Evolutionary conservation across 2,329 filamentous ascomycete species (phyloP).

Genomic region (Pyricularia pennisetigena): DNA sequence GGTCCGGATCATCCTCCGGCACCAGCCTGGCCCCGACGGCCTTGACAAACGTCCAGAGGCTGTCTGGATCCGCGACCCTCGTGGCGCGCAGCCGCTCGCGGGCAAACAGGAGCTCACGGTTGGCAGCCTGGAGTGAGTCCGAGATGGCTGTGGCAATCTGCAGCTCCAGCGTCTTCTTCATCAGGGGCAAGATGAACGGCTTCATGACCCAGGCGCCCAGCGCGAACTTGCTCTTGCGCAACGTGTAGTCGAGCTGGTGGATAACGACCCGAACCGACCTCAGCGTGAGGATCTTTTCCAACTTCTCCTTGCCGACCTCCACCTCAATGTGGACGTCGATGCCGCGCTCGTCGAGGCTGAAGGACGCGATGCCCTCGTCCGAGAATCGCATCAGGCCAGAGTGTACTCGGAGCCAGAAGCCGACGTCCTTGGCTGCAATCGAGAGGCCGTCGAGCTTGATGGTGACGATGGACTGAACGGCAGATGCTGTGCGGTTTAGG

Average conservation of each 20-base stretch:
- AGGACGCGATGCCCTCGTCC: conserved; percentile 78
- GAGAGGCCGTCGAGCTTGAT: conserved; percentile 77
- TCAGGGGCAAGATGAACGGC: conserved; percentile 69
- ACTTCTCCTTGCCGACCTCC: conserved; percentile 65
- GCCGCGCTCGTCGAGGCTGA: conserved; percentile 67
- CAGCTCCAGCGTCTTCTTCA: conserved; percentile 70
- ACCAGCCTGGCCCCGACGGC: conserved; percentile 70
- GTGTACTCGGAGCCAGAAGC: conserved; percentile 80
- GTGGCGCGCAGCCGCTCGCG: conserved; percentile 80
- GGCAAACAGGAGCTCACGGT: conserved; percentile 79
- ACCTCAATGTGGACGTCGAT: conserved; percentile 80
- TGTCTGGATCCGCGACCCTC: conserved; percentile 69
- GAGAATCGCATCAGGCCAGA: conserved; percentile 63
- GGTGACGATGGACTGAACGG: conserved; percentile 60
- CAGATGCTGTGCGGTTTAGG: conserved; percentile 51
- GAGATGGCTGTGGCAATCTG: conserved; percentile 66
- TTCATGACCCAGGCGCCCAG: conserved; percentile 77
- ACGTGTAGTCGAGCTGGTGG: conserved; percentile 74
- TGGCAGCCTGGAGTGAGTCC: conserved; percentile 60
- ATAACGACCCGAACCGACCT: conserved; percentile 69
- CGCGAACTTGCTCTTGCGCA: conserved; percentile 66
- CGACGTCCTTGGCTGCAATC: conserved; percentile 74
- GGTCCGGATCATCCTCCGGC: conserved; percentile 63
- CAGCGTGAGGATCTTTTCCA: conserved; percentile 76
- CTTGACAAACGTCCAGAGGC: conserved; percentile 72